Evolutionary conservation across 805 yeast species (phyloP), one percentile per base, ranked within the genome.

Genomic region (Priceomyces castillae): DNA sequence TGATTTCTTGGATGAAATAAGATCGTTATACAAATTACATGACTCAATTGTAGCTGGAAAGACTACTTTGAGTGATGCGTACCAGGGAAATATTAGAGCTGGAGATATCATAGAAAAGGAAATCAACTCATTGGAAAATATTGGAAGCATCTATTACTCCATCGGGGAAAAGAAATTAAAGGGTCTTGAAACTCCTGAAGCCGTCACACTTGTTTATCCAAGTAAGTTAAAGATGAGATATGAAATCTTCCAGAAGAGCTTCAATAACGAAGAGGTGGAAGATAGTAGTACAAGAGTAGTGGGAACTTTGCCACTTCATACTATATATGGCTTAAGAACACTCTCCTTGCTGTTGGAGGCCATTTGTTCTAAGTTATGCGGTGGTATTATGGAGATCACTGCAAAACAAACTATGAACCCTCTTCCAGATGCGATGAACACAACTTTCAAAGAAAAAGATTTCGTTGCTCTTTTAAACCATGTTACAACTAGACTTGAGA

Each of bases 161-260:
- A 65, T 87, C 40, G 99, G 99, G 18, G 96, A 90, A 57, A 82
- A 80, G 58, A 90, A 90, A 61, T 74, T 94, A 57, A 94, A 94
- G 62, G 99, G 99, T 15, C 74, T 94, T 14, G 99, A 94, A 74
- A 83, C 90, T 28, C 96, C 96, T 2, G 99, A 94, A 62, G 76
- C 76, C 30, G 83, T 94, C 12, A 86, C 95, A 18, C 71, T 89
- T 37, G 79, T 82, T 0, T 90, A 84, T 67, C 95, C 98, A 1
- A 70, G 72, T 43, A 69, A 73, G 20, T 67, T 90, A 43, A 74
- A 73, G 3, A 68, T 83, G 2, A 75, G 98, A 51, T 76, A 76
- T 62, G 78, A 77, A 42, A 57, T 69, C 11, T 59, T 61, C 48
- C 53, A 62, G 46, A 62, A 66, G 44, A 49, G 62, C n/a, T 36